Evolutionary conservation across 2,329 filamentous ascomycete genomes (phyloP).

Genomic region (Diaporthe ilicicola): DNA sequence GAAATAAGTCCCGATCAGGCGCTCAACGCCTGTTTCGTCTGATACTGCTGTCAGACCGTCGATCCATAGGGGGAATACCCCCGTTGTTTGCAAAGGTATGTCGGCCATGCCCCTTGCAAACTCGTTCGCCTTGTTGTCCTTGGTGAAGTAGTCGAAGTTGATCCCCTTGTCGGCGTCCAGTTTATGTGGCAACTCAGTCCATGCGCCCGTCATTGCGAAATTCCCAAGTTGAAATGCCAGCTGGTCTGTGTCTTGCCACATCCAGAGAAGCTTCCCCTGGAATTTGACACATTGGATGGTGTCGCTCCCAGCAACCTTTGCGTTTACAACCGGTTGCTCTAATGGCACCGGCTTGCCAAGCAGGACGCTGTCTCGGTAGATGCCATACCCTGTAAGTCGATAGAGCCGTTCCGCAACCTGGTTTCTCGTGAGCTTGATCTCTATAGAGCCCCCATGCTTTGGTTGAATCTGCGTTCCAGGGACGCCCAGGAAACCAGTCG

Average conservation of each 20-base stretch:
- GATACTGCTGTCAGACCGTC: constrained; percentile 28
- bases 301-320: constrained; percentile 31
- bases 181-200: constrained; percentile 21
- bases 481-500: constrained; percentile 25
- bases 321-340: constrained; percentile 24
- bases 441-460: neutral
- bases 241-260: constrained; percentile 34
- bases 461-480: constrained; percentile 29
- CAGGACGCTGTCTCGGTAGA: constrained; percentile 30
- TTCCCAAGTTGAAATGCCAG: constrained; percentile 30
- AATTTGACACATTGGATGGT: constrained; percentile 31
- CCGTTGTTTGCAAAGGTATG: constrained; percentile 13
- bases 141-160: constrained; percentile 27
- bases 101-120: constrained; percentile 29
- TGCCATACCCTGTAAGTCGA: constrained; percentile 30
- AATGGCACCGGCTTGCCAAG: constrained; percentile 24
- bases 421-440: constrained; percentile 29
- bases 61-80: constrained; percentile 28
- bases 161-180: constrained; percentile 27
- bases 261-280: constrained; percentile 29
- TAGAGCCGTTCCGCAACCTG: constrained; percentile 31
- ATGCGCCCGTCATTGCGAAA: constrained; percentile 31
- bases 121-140: constrained; percentile 11
- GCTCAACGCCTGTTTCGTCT: constrained; percentile 17
- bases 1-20: constrained; percentile 25